Evolutionary conservation across 1,139 yeast species (phyloP).

Genomic region (Eremothecium gossypii): DNA sequence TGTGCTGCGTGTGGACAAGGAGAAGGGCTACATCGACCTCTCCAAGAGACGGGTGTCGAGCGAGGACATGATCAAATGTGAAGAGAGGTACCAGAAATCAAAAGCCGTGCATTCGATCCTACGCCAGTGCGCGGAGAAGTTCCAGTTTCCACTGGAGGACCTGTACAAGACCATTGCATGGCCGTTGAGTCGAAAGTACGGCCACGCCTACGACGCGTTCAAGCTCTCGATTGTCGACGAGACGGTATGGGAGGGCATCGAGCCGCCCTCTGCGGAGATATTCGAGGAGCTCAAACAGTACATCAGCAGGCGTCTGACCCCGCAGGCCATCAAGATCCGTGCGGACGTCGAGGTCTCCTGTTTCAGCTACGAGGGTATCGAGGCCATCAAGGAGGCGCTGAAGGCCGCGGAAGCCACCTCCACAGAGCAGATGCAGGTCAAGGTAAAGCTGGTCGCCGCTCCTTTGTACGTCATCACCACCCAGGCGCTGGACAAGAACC

Average conservation of each 20-base stretch:
- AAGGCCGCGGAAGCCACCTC: conserved; percentile 77
- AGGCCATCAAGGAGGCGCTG: conserved; percentile 87
- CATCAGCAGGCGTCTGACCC: conserved; percentile 89
- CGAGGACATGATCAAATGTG: conserved; percentile 95
- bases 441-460: conserved; percentile 94
- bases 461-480: conserved; percentile 92
- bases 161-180: conserved; percentile 88
- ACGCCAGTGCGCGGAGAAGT: conserved; percentile 97
- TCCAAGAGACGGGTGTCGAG: conserved; percentile 98
- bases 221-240: conserved; percentile 92
- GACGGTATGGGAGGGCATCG: conserved; percentile 71
- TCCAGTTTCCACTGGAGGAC: conserved; percentile 74
- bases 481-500: conserved; percentile 83
- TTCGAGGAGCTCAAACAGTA: conserved; percentile 75
- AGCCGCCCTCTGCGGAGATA: conserved; percentile 55
- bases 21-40: conserved; percentile 94
- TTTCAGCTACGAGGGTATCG: conserved; percentile 94
- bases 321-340: conserved; percentile 95
- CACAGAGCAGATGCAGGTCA: conserved; percentile 76
- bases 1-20: conserved; percentile 97
- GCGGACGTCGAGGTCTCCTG: conserved; percentile 98
- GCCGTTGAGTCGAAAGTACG: conserved; percentile 93
- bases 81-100: conserved; percentile 93
- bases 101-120: conserved; percentile 95
- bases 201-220: conserved; percentile 97